phyloP scores from a whole-genome alignment of 23 red algal species.

The Cyanidiococcus yangmingshanensis region DNA sequence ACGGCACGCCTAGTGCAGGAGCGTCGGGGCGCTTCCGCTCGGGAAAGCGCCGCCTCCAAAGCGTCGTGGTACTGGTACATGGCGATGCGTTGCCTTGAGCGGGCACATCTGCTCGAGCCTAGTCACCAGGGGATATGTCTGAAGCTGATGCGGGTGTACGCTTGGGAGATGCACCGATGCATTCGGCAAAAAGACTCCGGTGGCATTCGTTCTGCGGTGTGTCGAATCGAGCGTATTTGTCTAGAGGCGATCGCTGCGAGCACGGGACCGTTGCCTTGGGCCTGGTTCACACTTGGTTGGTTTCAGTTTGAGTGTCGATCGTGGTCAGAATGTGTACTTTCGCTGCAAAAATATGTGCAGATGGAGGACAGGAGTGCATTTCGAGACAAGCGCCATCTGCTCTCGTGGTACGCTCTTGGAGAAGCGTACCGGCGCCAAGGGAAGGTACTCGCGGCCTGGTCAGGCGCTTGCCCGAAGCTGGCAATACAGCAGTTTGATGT shows the following conservation, averaged over 20 bases:
- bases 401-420: neutral
- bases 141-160: neutral
- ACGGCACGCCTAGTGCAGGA: no score
- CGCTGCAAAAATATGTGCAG: constrained; percentile 3
- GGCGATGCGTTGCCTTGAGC: neutral
- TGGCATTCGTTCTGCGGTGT: neutral
- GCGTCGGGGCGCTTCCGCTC: no score
- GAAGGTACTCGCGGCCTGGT: neutral
- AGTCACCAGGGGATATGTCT: neutral
- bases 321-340: neutral
- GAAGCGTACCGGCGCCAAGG: neutral
- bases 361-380: neutral
- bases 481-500: no score
- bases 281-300: constrained; percentile 4
- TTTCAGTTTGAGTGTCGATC: neutral
- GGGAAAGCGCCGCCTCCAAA: no score
- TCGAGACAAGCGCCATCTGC: neutral
- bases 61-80: neutral
- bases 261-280: neutral
- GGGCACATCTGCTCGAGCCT: neutral
- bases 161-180: neutral
- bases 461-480: neutral
- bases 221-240: neutral
- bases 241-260: neutral
- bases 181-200: neutral